These are phyloP conservation scores for Saturnispora galanensis DNA, from an alignment of 805 yeast species.

Conservation along the genomic window DNA sequence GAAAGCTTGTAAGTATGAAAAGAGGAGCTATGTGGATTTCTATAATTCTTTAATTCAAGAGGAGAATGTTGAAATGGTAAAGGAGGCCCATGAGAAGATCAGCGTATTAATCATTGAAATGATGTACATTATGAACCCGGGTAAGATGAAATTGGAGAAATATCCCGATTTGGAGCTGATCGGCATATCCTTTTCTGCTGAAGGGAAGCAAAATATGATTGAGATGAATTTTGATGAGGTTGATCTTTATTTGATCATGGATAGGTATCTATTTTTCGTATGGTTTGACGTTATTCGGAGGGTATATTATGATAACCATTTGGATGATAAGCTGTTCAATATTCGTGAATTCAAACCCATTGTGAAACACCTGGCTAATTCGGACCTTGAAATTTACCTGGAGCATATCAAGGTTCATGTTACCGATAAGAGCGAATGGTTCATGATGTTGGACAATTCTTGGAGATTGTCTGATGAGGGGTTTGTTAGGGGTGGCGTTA, in stretches of 20 bases:
- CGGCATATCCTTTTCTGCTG: not conserved
- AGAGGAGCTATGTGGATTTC: not conserved
- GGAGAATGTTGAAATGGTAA: not conserved
- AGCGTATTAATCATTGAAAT: constrained; percentile 5
- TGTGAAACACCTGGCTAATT: not conserved
- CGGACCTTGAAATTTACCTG: not conserved
- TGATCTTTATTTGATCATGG: not conserved
- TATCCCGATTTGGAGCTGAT: not conserved
- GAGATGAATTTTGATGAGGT: not conserved
- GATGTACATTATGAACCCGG: constrained; percentile 5
- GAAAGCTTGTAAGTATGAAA: not conserved
- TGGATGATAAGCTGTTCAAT: not conserved
- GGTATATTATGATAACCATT: constrained; percentile 1
- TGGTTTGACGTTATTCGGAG: constrained; percentile 2
- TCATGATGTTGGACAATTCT: not conserved
- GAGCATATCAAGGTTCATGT: not conserved
- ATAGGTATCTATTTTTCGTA: not conserved
- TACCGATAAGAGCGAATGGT: not conserved
- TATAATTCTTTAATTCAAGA: not conserved
- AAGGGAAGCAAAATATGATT: not conserved
- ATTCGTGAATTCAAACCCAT: constrained; percentile 1
- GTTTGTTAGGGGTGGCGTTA: not conserved
- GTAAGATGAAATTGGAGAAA: not conserved
- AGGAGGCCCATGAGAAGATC: constrained; percentile 1
- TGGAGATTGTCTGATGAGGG: constrained; percentile 6